Conservation (phyloP, 2,329 filamentous ascomycete genomes). For the Fusarium metavorans region DNA sequence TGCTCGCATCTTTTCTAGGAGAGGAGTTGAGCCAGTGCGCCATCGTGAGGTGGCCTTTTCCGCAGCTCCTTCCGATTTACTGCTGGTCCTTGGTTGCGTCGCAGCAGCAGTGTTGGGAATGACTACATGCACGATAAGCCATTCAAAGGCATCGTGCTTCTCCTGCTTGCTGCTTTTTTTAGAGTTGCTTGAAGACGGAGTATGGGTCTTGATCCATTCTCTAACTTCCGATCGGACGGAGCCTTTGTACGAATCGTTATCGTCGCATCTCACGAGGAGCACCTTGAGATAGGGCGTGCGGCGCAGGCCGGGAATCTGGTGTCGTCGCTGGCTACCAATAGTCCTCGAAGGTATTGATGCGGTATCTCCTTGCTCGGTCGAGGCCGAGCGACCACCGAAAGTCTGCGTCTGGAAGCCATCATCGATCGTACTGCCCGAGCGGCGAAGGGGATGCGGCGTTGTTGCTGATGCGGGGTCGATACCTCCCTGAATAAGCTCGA, state of each 20-base stretch:
- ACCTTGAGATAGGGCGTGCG: slow-evolving; percentile 95
- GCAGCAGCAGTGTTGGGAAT: slow-evolving; percentile 86
- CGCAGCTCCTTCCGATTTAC: slow-evolving; percentile 65
- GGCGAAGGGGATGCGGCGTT: slow-evolving; percentile 46
- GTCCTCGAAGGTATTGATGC: slow-evolving; percentile 48
- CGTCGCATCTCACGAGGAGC: slow-evolving; percentile 90
- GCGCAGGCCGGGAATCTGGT: slow-evolving; percentile 94
- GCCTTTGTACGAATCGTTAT: slow-evolving; percentile 92
- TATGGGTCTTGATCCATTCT: slow-evolving; percentile 90
- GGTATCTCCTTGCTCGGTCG: slow-evolving; percentile 54
- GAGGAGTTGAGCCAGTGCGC: slow-evolving; percentile 81
- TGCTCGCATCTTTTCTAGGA: slow-evolving; percentile 88
- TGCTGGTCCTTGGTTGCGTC: slow-evolving; percentile 77
- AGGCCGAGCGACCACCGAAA: slow-evolving; percentile 56
- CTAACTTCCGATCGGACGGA: slow-evolving; percentile 81
- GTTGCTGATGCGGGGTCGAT: slow-evolving; percentile 57
- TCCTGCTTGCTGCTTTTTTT: slow-evolving; percentile 76
- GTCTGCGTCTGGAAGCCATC: slow-evolving; percentile 73
- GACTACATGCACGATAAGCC: slow-evolving; percentile 93
- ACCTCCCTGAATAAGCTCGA: slow-evolving; percentile 81
- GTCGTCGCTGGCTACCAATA: slow-evolving; percentile 69
- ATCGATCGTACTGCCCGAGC: slow-evolving; percentile 55
- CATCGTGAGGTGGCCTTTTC: slow-evolving; percentile 83
- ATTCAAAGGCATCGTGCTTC: slow-evolving; percentile 96
- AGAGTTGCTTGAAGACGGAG: slow-evolving; percentile 68